phyloP scores from a whole-genome alignment of 2,329 filamentous ascomycete species.

The Monilinia fructicola region DNA sequence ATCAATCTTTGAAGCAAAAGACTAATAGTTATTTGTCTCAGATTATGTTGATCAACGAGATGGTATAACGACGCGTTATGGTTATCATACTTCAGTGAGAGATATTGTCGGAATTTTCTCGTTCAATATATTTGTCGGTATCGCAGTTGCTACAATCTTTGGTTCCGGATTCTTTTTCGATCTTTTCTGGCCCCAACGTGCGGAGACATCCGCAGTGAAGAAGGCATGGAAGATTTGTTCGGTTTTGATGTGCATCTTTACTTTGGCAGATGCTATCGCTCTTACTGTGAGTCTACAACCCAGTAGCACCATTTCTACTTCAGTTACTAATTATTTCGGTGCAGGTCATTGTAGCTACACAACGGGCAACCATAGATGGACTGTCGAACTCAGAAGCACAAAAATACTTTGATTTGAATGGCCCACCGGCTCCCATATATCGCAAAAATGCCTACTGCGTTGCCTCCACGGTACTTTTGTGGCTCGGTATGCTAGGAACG shows the following conservation, averaged over 20 bases:
- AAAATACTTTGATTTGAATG: conserved; percentile 40
- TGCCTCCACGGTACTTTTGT: conserved; percentile 53
- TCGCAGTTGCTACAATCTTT: conserved; percentile 58
- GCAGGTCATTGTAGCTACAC: conserved; percentile 48
- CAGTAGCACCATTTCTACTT: not conserved
- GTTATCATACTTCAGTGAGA: conserved; percentile 52
- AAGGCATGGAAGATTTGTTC: conserved; percentile 55
- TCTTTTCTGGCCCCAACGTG: conserved; percentile 58
- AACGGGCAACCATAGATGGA: conserved; percentile 48
- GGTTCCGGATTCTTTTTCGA: conserved; percentile 62
- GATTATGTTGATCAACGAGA: conserved; percentile 57
- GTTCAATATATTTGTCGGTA: conserved; percentile 59
- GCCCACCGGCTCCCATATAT: conserved; percentile 45
- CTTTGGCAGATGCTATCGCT: conserved; percentile 49
- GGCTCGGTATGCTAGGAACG: conserved; percentile 52
- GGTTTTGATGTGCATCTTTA: conserved; percentile 49
- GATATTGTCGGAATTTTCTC: conserved; percentile 55
- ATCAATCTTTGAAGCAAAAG: not conserved
- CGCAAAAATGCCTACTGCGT: conserved; percentile 51
- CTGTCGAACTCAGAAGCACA: conserved; percentile 36
- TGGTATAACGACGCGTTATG: conserved; percentile 45
- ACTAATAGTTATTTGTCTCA: conserved; percentile 30
- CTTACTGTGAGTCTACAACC: conserved; percentile 43
- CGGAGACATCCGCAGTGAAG: conserved; percentile 50
- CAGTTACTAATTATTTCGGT: not conserved